A percentile compares a stretch with the other conserved stretches of the same genome.
Evolutionary conservation across 495 filamentous ascomycete species (phyloP).

Genomic region (Podospora tetraspora): DNA sequence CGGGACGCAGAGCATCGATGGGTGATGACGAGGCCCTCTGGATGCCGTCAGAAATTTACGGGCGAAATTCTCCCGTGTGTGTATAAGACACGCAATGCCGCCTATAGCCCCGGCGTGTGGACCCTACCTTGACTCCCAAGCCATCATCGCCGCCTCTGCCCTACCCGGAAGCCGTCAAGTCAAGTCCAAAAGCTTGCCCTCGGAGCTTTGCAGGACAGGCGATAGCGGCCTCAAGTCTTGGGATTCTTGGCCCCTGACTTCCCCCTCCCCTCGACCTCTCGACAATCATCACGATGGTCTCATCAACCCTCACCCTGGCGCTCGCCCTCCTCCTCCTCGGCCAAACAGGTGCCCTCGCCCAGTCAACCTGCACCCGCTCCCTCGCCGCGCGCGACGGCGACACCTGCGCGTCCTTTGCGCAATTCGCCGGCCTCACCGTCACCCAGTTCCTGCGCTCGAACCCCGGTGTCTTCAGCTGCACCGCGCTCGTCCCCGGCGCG

Average conservation of each 20-base stretch:
- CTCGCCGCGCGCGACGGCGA: conserved; percentile 25
- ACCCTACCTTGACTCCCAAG: not conserved
- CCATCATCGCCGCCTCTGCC: too few relatives aligned
- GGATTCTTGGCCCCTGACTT: not conserved
- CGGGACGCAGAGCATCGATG: not conserved
- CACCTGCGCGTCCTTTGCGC: conserved; percentile 25
- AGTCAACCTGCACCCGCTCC: conserved; percentile 17
- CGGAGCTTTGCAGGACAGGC: not conserved
- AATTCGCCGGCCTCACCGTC: conserved; percentile 24
- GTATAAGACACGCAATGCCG: not conserved
- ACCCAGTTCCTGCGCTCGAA: conserved; percentile 27
- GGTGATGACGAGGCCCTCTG: not conserved
- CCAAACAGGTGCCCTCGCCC: conserved; percentile 5
- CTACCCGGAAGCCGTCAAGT: not conserved
- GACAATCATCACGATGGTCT: conserved; percentile 16
- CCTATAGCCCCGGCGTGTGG: not conserved
- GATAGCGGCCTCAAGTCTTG: not conserved
- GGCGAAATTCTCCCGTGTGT: not conserved
- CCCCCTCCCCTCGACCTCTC: not conserved
- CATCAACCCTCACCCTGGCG: conserved; percentile 7
- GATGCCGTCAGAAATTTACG: not conserved
- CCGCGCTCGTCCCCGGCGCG: conserved; percentile 14
- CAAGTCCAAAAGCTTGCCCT: not conserved
- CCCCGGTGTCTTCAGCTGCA: conserved; percentile 25
- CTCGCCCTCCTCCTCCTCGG: conserved; percentile 16